These are phyloP conservation scores for Protea cynaroides DNA, from an alignment of 164 flowering plant species.

Conservation along the genomic window DNA sequence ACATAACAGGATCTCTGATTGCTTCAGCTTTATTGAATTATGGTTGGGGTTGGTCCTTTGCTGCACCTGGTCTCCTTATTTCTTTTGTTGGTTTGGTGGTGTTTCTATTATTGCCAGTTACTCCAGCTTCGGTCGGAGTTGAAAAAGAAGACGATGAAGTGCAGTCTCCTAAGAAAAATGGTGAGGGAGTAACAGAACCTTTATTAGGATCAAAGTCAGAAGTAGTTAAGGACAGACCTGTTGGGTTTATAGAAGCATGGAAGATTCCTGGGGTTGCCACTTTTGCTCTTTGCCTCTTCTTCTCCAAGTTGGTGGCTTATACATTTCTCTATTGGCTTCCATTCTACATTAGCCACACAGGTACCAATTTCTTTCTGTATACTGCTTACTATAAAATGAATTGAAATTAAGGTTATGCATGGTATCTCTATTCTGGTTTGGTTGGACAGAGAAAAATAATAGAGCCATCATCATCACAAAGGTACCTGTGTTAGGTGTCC, in stretches of 20 bases:
- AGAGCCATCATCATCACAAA: no score
- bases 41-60: slow-evolving; percentile 99
- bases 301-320: slow-evolving; percentile 88
- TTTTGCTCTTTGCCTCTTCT: slow-evolving; percentile 92
- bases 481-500: no score
- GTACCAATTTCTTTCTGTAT: slow-evolving; percentile 21
- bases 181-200: slow-evolving; percentile 41
- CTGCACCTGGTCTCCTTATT: slow-evolving; percentile 70
- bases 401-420: no score
- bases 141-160: slow-evolving; percentile 38
- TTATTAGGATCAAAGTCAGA: slow-evolving; percentile 25
- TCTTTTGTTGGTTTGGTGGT: slow-evolving; percentile 51
- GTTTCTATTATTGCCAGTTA: slow-evolving; percentile 65
- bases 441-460: no score
- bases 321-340: slow-evolving; percentile 99
- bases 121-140: slow-evolving; percentile 63
- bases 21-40: slow-evolving; percentile 66
- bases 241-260: slow-evolving; percentile 92
- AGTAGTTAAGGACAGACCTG: slow-evolving; percentile 32
- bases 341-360: slow-evolving; percentile 84
- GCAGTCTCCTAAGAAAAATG: slow-evolving; percentile 32
- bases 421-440: no score
- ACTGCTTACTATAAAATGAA: no score
- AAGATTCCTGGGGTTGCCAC: slow-evolving; percentile 93
- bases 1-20: slow-evolving; percentile 77